These are phyloP conservation scores for Polychaeton citri DNA, from an alignment of 2,329 filamentous ascomycete genomes.

Conservation along the genomic window DNA sequence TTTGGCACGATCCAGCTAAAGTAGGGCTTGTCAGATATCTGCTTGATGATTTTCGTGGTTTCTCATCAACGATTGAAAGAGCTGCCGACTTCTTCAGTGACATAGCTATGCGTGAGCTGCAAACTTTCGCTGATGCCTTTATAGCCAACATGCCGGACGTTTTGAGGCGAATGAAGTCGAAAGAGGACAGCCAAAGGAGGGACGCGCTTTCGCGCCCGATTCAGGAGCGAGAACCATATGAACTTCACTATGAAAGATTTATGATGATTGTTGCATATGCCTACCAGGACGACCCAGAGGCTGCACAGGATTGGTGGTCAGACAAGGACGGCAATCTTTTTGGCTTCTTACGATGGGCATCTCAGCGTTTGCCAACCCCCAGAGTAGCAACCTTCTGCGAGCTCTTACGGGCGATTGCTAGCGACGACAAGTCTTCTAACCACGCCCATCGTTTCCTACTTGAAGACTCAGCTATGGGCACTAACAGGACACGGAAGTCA, in stretches of 20 bases:
- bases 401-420: slow-evolving; percentile 79
- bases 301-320: slow-evolving; percentile 79
- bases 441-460: slow-evolving; percentile 79
- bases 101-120: slow-evolving; percentile 65
- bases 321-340: slow-evolving; percentile 87
- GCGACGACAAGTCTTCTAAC: slow-evolving; percentile 68
- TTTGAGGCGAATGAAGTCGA: slow-evolving; percentile 67
- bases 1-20: slow-evolving; percentile 81
- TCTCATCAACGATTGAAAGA: slow-evolving; percentile 54
- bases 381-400: slow-evolving; percentile 93
- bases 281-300: slow-evolving; percentile 73
- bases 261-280: slow-evolving; percentile 83
- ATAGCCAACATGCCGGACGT: slow-evolving; percentile 93
- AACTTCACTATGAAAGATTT: slow-evolving; percentile 66
- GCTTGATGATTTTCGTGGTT: slow-evolving; percentile 60
- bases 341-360: slow-evolving; percentile 96
- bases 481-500: slow-evolving; percentile 61
- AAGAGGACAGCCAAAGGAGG: slow-evolving; percentile 74
- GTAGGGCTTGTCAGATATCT: slow-evolving; percentile 70
- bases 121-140: slow-evolving; percentile 79
- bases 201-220: slow-evolving; percentile 26
- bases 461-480: slow-evolving; percentile 54
- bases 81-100: slow-evolving; percentile 52
- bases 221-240: slow-evolving; percentile 22
- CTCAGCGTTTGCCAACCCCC: slow-evolving; percentile 86